phyloP scores from a whole-genome alignment of 345 rosid genomes.

The Odontarrhena argentea region DNA sequence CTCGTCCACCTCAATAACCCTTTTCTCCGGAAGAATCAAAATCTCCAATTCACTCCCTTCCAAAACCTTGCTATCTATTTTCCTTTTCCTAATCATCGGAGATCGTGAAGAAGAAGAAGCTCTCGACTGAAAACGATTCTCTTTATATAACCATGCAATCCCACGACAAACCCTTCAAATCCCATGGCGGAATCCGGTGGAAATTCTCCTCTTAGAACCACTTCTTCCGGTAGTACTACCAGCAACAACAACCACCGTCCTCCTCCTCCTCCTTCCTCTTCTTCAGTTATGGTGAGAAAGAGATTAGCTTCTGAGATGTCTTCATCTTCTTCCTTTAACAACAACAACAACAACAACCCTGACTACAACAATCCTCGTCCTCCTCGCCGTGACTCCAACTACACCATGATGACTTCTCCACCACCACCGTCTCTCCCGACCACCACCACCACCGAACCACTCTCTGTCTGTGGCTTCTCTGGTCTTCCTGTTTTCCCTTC shows the following conservation, averaged over 20 bases:
- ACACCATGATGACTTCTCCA: constrained; percentile 36
- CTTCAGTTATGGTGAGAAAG: constrained; percentile 61
- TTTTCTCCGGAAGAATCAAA: constrained; percentile 26
- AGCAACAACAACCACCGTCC: constrained; percentile 33
- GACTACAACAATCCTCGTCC: constrained; percentile 42
- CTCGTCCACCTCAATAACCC: constrained; percentile 38
- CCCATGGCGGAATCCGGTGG: constrained; percentile 60
- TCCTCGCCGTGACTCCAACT: constrained; percentile 46
- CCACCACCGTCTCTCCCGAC: constrained; percentile 40
- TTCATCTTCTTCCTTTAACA: constrained; percentile 39
- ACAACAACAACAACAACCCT: neutral
- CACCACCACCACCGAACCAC: constrained; percentile 31
- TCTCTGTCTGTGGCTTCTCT: constrained; percentile 81
- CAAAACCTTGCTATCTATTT: neutral
- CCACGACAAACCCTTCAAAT: constrained; percentile 7
- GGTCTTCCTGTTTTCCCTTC: constrained; percentile 91
- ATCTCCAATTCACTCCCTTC: constrained; percentile 29
- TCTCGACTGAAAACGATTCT: constrained; percentile 43
- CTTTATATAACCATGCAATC: constrained; percentile 39
- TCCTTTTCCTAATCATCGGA: constrained; percentile 35
- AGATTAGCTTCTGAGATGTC: constrained; percentile 87
- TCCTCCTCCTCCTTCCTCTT: constrained; percentile 21
- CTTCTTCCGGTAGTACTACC: constrained; percentile 37
- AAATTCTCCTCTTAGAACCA: constrained; percentile 16
- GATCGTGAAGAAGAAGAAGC: constrained; percentile 42